Base-by-base conservation (phyloP, 495 filamentous ascomycete genomes). In the Penicillium arizonense region DNA sequence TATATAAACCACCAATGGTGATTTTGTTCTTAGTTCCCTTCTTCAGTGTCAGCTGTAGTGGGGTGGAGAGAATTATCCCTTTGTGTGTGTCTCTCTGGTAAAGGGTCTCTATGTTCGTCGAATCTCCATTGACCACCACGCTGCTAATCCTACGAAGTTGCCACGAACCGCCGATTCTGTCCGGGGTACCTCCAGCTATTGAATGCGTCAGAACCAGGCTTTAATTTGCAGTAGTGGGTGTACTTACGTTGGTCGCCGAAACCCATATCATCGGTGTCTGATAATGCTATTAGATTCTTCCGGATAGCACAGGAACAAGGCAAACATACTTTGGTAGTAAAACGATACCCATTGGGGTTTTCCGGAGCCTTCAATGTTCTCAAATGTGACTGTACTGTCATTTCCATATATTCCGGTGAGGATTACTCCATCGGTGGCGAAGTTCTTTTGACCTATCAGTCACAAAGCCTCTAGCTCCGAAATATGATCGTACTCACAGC, bases 321-420 rank as follows among this genome's bases (percentile, higher is more conserved):
- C 10, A 18, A 35, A 50, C 62, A 13, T 44, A 65, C 59, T 65
- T 39, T 65, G 62, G 44, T 80, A 80, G 51, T 81, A 77, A 59
- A 82, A 80, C 0, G 79, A 80, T 11, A 82, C 68, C 77, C 76
- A 82, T 69, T 82, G 79, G 2, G 72, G 72, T 34, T 75, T 69
- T 16, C 77, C 79, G 5, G 71, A 63, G 6, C 79, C 78, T 49
- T 76, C 59, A 16, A 82, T 73, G 3, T 59, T 62, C 11, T 72
- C 57, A 52, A 82, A 79, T 2, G 73, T 80, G 21, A 79, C 69
- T 0, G 73, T 79, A 57, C 76, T 79, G 43, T 76, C 74, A 47
- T 79, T 80, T 7, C 75, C 77, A 48, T 75, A 71, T 41, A 80
- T 79, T 0, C 75, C 75, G 7, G 77, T 77, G 6, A 69, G 53